Evolutionary conservation across 176 grass and related monocot genomes (phyloP).

Genomic region (Eleusine coracana): DNA sequence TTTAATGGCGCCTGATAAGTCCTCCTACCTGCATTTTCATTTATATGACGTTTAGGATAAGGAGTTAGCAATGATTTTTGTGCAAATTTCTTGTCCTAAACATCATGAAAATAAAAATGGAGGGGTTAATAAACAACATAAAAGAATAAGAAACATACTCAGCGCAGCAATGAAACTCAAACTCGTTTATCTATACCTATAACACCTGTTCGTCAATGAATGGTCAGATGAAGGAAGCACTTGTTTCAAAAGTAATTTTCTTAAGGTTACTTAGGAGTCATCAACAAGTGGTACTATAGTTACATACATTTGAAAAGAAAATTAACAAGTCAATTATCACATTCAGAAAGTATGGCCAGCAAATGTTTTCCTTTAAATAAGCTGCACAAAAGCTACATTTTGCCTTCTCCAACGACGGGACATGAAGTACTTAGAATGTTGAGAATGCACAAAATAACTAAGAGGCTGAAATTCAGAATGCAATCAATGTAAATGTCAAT

Average conservation of each 20-base stretch:
- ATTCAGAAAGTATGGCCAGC: neutral
- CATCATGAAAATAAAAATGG: too few species aligned
- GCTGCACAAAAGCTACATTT: neutral
- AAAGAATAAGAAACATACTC: slow-evolving; percentile 5
- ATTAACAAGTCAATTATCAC: neutral
- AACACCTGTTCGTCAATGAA: slow-evolving; percentile 5
- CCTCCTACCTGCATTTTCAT: neutral
- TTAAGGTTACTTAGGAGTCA: neutral
- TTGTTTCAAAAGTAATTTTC: neutral
- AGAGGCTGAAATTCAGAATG: neutral
- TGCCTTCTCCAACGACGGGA: neutral
- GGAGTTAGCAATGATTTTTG: neutral
- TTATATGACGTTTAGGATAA: neutral
- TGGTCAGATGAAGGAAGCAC: neutral
- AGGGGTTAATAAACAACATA: neutral
- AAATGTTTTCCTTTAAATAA: neutral
- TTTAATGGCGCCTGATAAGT: too few species aligned
- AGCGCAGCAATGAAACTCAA: neutral
- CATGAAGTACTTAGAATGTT: neutral
- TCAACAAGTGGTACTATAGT: neutral
- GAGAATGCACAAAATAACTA: slow-evolving; percentile 3
- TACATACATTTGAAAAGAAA: neutral
- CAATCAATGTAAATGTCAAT: slow-evolving; percentile 9
- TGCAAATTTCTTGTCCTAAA: neutral
- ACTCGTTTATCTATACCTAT: neutral